phyloP scores from a whole-genome alignment of 345 rosid species.

The Pugionium cornutum region DNA sequence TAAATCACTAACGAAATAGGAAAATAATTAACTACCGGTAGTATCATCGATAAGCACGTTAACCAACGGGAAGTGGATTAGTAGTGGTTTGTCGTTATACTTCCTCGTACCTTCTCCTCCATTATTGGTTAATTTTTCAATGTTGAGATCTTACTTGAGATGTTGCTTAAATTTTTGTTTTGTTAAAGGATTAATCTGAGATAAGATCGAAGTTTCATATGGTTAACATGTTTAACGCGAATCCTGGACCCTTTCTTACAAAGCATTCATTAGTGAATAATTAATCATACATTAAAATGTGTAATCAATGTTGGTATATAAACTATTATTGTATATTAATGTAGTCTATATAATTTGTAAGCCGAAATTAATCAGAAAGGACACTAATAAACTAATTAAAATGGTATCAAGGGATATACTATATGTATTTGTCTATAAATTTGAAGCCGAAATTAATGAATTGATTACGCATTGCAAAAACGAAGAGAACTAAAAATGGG shows the following conservation, averaged over 20 bases:
- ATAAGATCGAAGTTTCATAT: neutral
- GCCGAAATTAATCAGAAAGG: neutral
- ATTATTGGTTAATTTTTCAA: constrained; percentile 1
- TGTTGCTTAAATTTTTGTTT: neutral
- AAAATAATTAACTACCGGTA: no score
- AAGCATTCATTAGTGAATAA: neutral
- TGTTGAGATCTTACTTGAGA: neutral
- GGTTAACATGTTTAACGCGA: constrained; percentile 1
- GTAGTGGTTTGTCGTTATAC: constrained; percentile 7
- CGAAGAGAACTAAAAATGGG: constrained; percentile 17
- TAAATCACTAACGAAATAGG: no score
- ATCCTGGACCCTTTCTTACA: constrained; percentile 9
- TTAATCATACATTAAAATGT: no score
- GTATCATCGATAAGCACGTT: neutral
- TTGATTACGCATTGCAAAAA: constrained; percentile 1
- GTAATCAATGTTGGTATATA: no score
- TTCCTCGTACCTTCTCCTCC: constrained; percentile 1
- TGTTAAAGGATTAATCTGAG: neutral
- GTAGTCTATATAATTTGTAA: no score
- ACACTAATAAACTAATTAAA: neutral
- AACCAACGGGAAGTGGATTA: constrained; percentile 10
- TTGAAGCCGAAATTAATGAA: neutral
- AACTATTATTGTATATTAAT: no score
- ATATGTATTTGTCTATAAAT: constrained; percentile 22
- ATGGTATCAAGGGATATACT: neutral